Base-by-base conservation (phyloP, 1,284 basidiomycete genomes). In the Tranzscheliella williamsii region DNA sequence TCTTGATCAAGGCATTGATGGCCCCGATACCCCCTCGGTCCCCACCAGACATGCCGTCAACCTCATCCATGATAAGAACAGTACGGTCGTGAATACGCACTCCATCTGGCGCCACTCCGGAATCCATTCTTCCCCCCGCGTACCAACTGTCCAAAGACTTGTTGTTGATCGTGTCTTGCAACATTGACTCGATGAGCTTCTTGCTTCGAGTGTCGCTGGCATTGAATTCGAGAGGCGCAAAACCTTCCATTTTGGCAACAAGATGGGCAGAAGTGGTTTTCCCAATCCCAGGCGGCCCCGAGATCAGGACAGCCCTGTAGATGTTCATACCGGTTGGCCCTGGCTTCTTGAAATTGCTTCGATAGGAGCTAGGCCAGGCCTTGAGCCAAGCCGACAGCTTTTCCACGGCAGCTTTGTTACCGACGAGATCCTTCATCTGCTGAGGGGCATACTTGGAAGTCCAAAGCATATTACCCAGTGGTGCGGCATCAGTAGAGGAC, bases 51-150 rank as follows among this genome's bases (percentile, higher is more conserved):
- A 98, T 98, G 7, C 95, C 94, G 70, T 99, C 94, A 0, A 98
- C 94, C 78, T 99, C 95, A 75, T 99, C 95, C 91, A 99, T 96
- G 77, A 98, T 97, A 34, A 98, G 80, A 62, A 91, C 91, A 0
- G 89, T 86, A 70, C 84, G 85, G 63, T 89, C 85, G 0, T 88
- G 90, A 54, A 96, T 85, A 11, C 86, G 61, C 16, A 34, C 35
- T 40, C 39, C 24, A 34, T 55, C 11, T 51, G 33, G 38, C 5
- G 18, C 35, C 11, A 23, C 21, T 6, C 35, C 22, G 21, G 42
- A 27, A 15, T 39, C 24, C 16, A 45, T 48, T 11, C 46, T 30
- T 3, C 32, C 43, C 21, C 27, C 44, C 5, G 81, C 81, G 79
- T 94, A 86, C 83, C 87, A 98, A 0, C 89, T 88, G 73, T 96